A percentile compares a stretch with the other conserved stretches of the same genome.
phyloP scores from a whole-genome alignment of 148 eudicot species.

The Fallopia convolvulus region DNA sequence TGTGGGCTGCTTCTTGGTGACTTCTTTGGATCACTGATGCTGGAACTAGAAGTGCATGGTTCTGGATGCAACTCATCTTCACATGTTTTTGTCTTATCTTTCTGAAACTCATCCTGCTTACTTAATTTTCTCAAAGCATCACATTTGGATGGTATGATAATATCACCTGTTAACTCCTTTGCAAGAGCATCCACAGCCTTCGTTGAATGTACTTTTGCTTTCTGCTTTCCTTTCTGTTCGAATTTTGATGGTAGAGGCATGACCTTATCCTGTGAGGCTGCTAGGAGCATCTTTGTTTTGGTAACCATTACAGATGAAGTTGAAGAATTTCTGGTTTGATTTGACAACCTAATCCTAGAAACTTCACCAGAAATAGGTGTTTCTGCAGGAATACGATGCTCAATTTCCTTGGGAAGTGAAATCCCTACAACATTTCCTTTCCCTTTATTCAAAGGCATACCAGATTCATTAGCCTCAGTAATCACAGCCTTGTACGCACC shows the following conservation, averaged over 20 bases:
- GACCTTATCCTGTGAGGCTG: conserved; percentile 27
- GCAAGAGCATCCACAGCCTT: conserved; percentile 17
- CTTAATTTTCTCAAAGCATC: conserved; percentile 18
- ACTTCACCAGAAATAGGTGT: conserved; percentile 17
- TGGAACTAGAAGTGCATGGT: conserved; percentile 17
- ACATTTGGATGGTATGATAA: conserved; percentile 21
- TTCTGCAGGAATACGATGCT: conserved; percentile 27
- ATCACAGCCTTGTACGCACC: conserved; percentile 29
- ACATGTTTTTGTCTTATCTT: background rate
- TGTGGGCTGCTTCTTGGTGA: conserved; percentile 21
- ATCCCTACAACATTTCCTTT: conserved; percentile 35
- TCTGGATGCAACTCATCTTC: conserved; percentile 12
- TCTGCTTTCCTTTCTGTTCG: conserved; percentile 27
- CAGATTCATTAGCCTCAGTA: conserved; percentile 27
- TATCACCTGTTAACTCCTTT: conserved; percentile 31
- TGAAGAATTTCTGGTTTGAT: conserved; percentile 20
- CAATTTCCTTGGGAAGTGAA: conserved; percentile 40
- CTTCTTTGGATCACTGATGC: conserved; percentile 18
- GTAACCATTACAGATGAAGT: conserved; percentile 4
- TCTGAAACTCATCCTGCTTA: conserved; percentile 10
- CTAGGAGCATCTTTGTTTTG: conserved; percentile 19
- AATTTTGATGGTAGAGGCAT: conserved; percentile 27
- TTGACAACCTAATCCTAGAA: conserved; percentile 15
- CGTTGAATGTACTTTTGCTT: conserved; percentile 19
- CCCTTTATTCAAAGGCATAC: conserved; percentile 21